phyloP scores from a whole-genome alignment of 208 protist species.

The Crithidia brevicula region DNA sequence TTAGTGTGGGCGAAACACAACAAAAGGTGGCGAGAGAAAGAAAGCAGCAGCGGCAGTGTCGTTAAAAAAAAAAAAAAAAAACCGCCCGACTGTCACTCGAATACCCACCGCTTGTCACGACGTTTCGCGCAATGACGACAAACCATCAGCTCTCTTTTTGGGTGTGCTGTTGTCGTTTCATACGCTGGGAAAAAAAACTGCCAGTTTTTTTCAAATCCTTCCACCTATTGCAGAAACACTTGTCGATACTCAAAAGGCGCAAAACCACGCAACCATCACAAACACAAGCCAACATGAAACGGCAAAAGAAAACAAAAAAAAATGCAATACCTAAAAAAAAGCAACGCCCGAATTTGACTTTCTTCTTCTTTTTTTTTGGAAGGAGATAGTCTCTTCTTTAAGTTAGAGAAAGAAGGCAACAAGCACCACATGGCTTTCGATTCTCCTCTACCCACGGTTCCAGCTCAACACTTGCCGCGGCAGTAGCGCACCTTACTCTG shows the following conservation, averaged over 20 bases:
- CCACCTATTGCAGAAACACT: neutral
- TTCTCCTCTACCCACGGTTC: no score
- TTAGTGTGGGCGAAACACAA: no score
- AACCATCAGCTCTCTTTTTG: neutral
- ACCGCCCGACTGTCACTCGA: no score
- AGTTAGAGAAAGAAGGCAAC: no score
- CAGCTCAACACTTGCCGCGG: neutral
- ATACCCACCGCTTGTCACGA: no score
- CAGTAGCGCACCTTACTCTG: constrained; percentile 37
- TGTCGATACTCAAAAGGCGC: constrained; percentile 15
- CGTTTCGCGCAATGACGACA: no score
- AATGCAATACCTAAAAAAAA: neutral
- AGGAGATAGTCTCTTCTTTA: neutral
- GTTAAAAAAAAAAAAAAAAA: no score
- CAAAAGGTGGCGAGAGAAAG: no score
- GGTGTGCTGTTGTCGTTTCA: no score
- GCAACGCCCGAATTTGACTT: no score
- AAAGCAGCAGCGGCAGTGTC: no score
- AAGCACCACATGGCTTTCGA: no score
- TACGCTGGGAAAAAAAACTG: constrained; percentile 5
- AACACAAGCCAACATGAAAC: neutral
- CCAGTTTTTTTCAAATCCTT: neutral
- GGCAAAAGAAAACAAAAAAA: neutral
- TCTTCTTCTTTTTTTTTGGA: neutral
- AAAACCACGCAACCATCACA: neutral